Evolutionary conservation across 2,329 filamentous ascomycete species (phyloP).

Genomic region (Penicillium psychrosexuale): DNA sequence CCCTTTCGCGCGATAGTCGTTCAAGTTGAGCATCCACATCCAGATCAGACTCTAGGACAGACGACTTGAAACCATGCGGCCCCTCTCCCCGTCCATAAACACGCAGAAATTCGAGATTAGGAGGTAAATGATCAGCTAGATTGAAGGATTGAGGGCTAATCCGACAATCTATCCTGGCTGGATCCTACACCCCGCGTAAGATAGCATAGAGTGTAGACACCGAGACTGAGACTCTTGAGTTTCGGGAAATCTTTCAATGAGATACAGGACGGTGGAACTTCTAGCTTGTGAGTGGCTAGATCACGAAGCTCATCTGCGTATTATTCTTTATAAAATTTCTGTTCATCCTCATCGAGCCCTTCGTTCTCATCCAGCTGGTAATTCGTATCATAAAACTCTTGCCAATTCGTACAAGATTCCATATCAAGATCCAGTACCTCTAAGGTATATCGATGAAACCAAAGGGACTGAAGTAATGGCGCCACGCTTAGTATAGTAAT

Average conservation of each 20-base stretch:
- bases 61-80: neutral
- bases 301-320: neutral
- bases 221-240: neutral
- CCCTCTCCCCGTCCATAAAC: neutral
- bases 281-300: neutral
- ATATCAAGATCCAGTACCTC: neutral
- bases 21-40: neutral
- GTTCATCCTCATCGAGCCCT: neutral
- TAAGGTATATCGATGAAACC: neutral
- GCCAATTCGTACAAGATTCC: neutral
- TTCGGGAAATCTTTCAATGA: neutral
- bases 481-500: neutral
- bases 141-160: neutral
- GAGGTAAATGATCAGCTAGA: neutral
- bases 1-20: neutral
- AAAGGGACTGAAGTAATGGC: neutral
- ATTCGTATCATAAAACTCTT: neutral
- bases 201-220: neutral
- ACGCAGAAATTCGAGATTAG: neutral
- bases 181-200: neutral
- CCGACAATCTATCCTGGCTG: too few species aligned
- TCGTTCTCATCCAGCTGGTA: neutral
- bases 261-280: neutral
- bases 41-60: neutral
- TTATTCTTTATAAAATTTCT: neutral